These are phyloP conservation scores for Colletotrichum lindemuthianum DNA, from an alignment of 2,329 filamentous ascomycete species.

Conservation along the genomic window DNA sequence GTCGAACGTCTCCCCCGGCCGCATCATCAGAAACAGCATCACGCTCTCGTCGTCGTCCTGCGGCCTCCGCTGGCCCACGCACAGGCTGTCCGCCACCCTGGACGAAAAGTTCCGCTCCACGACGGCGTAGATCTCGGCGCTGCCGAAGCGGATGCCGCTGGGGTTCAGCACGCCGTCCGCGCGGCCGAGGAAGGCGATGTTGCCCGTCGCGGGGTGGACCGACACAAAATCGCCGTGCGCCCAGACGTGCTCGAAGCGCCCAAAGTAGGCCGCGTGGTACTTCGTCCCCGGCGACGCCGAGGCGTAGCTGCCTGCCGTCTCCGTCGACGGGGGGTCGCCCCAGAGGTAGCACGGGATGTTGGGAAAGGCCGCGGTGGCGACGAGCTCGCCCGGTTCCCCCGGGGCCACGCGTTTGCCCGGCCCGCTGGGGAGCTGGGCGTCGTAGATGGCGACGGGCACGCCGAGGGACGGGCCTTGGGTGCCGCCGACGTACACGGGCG, in stretches of 20 bases:
- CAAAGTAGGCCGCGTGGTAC: conserved; percentile 71
- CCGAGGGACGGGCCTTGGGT: conserved; percentile 62
- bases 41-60: conserved; percentile 64
- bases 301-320: conserved; percentile 38
- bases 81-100: conserved; percentile 76
- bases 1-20: conserved; percentile 65
- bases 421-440: conserved; percentile 65
- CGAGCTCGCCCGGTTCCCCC: conserved; percentile 79
- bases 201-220: conserved; percentile 73
- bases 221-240: conserved; percentile 85
- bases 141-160: conserved; percentile 81
- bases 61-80: conserved; percentile 79
- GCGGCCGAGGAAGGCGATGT: conserved; percentile 73
- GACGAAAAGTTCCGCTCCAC: conserved; percentile 73
- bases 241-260: conserved; percentile 75
- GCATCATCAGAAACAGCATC: conserved; percentile 66
- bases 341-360: conserved; percentile 78
- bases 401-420: conserved; percentile 55
- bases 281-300: conserved; percentile 60
- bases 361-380: conserved; percentile 76
- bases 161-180: conserved; percentile 86
- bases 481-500: conserved; percentile 70
- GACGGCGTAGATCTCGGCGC: conserved; percentile 82
- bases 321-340: conserved; percentile 53
- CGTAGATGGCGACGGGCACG: conserved; percentile 67